phyloP scores from a whole-genome alignment of 164 flowering plant genomes.

The Echeveria elegans region DNA sequence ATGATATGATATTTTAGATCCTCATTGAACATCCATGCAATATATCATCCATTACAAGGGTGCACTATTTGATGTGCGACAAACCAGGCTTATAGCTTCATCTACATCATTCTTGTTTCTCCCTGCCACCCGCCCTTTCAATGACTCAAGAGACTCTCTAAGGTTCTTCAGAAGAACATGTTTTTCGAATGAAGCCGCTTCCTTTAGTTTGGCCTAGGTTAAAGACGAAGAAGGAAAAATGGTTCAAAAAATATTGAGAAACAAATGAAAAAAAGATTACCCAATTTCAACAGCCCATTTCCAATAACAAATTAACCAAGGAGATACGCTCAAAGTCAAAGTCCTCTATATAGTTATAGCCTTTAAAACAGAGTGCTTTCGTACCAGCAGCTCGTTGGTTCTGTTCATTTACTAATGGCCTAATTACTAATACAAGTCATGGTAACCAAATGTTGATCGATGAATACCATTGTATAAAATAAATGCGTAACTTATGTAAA shows the following conservation, averaged over 20 bases:
- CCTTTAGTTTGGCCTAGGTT: constrained; percentile 54
- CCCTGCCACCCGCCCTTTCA: constrained; percentile 55
- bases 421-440: neutral
- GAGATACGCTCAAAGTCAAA: neutral
- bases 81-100: constrained; percentile 62
- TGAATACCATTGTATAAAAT: neutral
- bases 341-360: neutral
- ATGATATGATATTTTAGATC: too few species aligned
- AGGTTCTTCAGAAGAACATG: constrained; percentile 74
- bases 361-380: too few species aligned
- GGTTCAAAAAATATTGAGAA: neutral
- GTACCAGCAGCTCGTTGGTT: neutral
- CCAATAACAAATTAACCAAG: neutral
- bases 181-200: constrained; percentile 54
- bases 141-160: constrained; percentile 59
- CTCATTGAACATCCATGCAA: neutral
- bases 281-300: neutral
- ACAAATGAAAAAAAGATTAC: neutral
- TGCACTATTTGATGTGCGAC: constrained; percentile 8
- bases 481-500: neutral
- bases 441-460: neutral
- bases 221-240: neutral
- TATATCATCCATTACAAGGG: neutral
- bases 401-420: neutral
- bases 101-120: constrained; percentile 69